Base-by-base conservation (phyloP, 2,329 filamentous ascomycete genomes). In the Sclerotinia spermophila region DNA sequence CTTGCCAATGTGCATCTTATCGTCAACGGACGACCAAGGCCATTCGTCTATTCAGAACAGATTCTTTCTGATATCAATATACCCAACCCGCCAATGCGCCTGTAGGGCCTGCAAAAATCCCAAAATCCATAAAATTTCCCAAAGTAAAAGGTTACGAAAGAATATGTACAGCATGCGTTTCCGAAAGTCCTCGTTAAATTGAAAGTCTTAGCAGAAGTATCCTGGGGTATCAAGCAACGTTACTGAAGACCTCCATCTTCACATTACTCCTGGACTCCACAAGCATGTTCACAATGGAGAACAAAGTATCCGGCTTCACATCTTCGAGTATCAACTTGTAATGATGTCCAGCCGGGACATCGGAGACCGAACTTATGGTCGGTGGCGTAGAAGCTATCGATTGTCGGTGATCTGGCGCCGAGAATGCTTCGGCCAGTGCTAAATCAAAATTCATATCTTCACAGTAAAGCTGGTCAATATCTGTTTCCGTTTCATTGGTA, bases 181-280 rank as follows among this genome's bases (percentile, higher is more conserved):
- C 35, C 35, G 27, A 66, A 40, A 66, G 5, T 53, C 21, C n/a
- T 40, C 62, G 6, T 42, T 24, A 55, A 42, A 53, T 38, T 65
- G 24, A 53, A 40, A 65, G 24, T 65, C 45, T 15, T 53, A n/a
- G 33, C 35, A 30, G 60, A 53, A 66, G 2, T 66, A 30, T 53
- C 33, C 61, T 17, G 33, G 62, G 33, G 33, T 66, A 53, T 66
- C 10, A 66, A 66, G 62, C 33, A 66, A 66, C 45, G 45, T 66
- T 66, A 66, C 62, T 66, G n/a, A 66, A 66, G 35, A 66, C 62
- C 35, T 66, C 62, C 62, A 66, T 66, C 62, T 66, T 66, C 45
- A 66, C 62, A 53, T 66, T 55, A 53, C 62, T 66, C 62, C 45
- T 66, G n/a, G 62, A 66, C n/a, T 66, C 62, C 45, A 66, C 45